phyloP scores from a whole-genome alignment of 345 rosid genomes.

The Hevea brasiliensis region DNA sequence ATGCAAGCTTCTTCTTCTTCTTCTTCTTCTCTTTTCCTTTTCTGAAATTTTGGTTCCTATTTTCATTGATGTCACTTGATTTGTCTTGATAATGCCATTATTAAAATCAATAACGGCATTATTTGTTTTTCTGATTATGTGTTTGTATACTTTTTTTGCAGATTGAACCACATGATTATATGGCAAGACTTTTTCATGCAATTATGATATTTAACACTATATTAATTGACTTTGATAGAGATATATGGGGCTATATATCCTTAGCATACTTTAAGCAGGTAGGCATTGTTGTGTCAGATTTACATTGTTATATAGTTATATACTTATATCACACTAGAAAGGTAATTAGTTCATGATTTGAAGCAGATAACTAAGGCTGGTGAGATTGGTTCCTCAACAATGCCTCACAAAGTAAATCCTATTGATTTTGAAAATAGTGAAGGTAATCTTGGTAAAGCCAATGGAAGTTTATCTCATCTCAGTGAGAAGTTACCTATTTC shows the following conservation, averaged over 20 bases:
- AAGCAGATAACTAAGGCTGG: constrained; percentile 86
- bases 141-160: constrained; percentile 35
- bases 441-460: constrained; percentile 94
- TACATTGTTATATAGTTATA: neutral
- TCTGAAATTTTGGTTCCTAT: neutral
- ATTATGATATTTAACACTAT: constrained; percentile 61
- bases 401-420: constrained; percentile 99
- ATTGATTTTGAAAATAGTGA: constrained; percentile 95
- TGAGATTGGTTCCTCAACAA: constrained; percentile 89
- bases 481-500: constrained; percentile 85
- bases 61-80: too few species aligned
- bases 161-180: constrained; percentile 86
- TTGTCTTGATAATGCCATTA: too few species aligned
- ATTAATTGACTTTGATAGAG: constrained; percentile 75
- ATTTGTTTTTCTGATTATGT: neutral
- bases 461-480: constrained; percentile 62
- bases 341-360: constrained; percentile 8
- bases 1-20: neutral
- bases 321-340: neutral
- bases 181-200: constrained; percentile 68
- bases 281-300: constrained; percentile 14
- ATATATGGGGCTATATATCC: constrained; percentile 90
- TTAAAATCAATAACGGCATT: neutral
- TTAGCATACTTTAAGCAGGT: constrained; percentile 88
- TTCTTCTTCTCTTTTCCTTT: neutral